phyloP scores from a whole-genome alignment of 2,329 filamentous ascomycete species.

The Fusarium sp. region DNA sequence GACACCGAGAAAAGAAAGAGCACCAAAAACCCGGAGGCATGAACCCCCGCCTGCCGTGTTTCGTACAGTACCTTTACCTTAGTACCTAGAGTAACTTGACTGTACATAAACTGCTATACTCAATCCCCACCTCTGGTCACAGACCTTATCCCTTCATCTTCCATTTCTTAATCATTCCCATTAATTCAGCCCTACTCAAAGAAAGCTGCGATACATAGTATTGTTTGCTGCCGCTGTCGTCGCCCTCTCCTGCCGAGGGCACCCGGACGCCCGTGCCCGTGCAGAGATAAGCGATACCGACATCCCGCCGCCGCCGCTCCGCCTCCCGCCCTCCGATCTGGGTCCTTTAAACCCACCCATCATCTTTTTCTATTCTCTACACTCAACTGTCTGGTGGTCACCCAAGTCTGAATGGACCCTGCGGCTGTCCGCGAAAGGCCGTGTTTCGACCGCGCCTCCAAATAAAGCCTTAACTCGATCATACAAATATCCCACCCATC shows the following conservation, averaged over 20 bases:
- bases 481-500: neutral
- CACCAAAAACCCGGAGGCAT: constrained; percentile 26
- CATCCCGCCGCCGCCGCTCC: constrained; percentile 34
- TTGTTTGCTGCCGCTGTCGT: constrained; percentile 27
- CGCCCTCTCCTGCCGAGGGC: constrained; percentile 44
- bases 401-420: constrained; percentile 45
- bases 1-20: constrained; percentile 14
- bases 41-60: constrained; percentile 28
- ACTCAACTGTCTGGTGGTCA: constrained; percentile 30
- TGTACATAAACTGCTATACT: constrained; percentile 19
- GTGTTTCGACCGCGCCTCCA: constrained; percentile 45
- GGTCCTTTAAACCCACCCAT: constrained; percentile 25
- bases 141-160: constrained; percentile 33
- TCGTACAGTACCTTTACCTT: neutral
- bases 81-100: neutral
- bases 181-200: constrained; percentile 10
- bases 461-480: constrained; percentile 30
- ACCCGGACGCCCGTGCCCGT: constrained; percentile 47
- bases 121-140: constrained; percentile 30
- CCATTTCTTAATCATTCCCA: constrained; percentile 9
- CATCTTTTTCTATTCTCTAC: constrained; percentile 16
- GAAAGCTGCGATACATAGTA: constrained; percentile 2
- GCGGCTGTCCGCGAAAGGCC: constrained; percentile 41
- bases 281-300: constrained; percentile 38
- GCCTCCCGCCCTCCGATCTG: constrained; percentile 39